Base-by-base conservation (phyloP, 1,139 yeast species). In the Wickerhamomyces sp. region DNA sequence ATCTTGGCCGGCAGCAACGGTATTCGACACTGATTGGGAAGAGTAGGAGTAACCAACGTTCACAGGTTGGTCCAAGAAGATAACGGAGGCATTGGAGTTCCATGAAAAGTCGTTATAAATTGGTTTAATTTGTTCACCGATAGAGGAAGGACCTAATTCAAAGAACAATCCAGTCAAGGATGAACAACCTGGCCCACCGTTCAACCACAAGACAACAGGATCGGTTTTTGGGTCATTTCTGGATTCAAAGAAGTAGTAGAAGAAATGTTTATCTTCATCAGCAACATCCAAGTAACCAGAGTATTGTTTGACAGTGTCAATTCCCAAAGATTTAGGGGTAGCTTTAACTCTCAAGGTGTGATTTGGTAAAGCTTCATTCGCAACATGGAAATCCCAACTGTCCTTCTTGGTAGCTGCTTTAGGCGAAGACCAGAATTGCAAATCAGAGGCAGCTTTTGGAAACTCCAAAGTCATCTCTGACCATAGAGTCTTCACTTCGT, bases 11-110 rank as follows among this genome's bases (percentile, higher is more conserved):
- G 97, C 97, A 36, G 93, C 87, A 35, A 80, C 79, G 29, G 95
- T 85, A 62, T 76, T 75, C 26, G 87, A 70, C 30, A 84, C 87
- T 21, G 70, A 66, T 17, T 53, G 45, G 10, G 63, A 56, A 14
- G 93, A 82, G 63, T 87, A 88, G 7, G 96, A 87, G 64, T 78
- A 88, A 31, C 96, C 97, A 34, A 85, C 95, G 44, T 87, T 86
- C 36, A 88, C 95, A 2, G 97, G 97, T 63, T 88, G 96, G 61
- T 89, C 97, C 53, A 89, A 72, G 69, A 85, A 89, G 55, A 89
- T 85, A 27, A 88, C 91, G 14, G 91, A 75, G 17, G 96, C 96
- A 54, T 87, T 87, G 47, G 75, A 68, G 62, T 87, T 88, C 96
- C 96, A 88, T 11, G 95, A 74, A 62, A 75, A 65, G 30, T 89